Base-by-base conservation (phyloP, 192 early-diverging fungal genomes). In the Gaertneriomyces semiglobifer region DNA sequence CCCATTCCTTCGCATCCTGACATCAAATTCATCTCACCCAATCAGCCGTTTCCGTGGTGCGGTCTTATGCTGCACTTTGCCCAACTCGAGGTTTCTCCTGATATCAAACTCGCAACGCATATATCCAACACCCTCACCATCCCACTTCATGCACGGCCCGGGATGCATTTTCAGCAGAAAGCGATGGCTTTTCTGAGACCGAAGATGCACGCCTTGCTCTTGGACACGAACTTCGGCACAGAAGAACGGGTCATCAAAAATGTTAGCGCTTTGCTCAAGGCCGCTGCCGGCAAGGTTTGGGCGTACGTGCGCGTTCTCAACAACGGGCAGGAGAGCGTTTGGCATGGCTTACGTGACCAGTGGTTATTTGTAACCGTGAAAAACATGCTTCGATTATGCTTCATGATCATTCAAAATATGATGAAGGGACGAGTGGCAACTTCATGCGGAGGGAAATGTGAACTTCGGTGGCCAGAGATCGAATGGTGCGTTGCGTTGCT, bases 261-360 rank as follows among this genome's bases (percentile, higher is more conserved):
- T 61, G 72, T 94, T 46, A 89, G 89, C 71, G 88, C 93, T 66
- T 89, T 89, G 58, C 87, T 90, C 68, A 4, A 85, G 7, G 60
- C 90, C 25, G 86, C 84, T 48, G 91, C 85, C 54, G 88, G 88
- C 67, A 91, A 91, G 73, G 64, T 81, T 38, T 68, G 64, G 47
- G 45, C 58, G 33, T 71, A 79, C 46, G 46, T 69, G 38, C 7
- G 19, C 50, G 40, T n/a, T 48, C n/a, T 18, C 42, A n/a, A 44
- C 47, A 9, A 5, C 11, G 10, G 11, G 20, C 25, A 58, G 65
- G 16, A 51, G 8, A 39, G 39, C 58, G 14, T 53, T 86, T 50
- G n/a, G n/a, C 50, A 18, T 18, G n/a, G 50, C n/a, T 52, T 80
- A 80, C 47, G 62, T 70, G 20, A 68, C 12, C 14, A 9, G 19